Base-by-base conservation (phyloP, 306 rosid genomes). In the Sindora glabra region DNA sequence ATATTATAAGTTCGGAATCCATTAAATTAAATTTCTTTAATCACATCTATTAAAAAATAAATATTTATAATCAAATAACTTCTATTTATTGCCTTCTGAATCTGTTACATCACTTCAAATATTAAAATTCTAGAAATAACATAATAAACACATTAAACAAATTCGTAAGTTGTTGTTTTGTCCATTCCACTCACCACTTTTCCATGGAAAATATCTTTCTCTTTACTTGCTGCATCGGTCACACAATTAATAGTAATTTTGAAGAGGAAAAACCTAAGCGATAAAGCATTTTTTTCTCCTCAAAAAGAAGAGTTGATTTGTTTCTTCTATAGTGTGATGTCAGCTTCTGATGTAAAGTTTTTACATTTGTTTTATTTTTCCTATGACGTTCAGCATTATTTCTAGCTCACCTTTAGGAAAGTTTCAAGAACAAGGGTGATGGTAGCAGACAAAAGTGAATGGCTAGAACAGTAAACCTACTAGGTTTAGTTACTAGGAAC, bases 401-500 rank as follows among this genome's bases (percentile, higher is more conserved):
- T 22, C 46, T 22, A 41, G 49, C 41, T 73, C 21, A 36, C 30
- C 32, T 58, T 39, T 14, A 40, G 24, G 56, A 1, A 29, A 58
- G 24, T 30, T 62, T 42, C 45, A 15, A 49, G 26, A n/a, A n/a
- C 10, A 3, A 24, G 13, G 11, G 13, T 42, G 15, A 33, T 22
- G 12, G 57, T 24, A 60, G 8, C 38, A 15, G 66, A 65, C 59
- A 70, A 54, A n/a, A n/a, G n/a, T n/a, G n/a, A n/a, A n/a, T n/a
- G n/a, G n/a, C n/a, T n/a, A n/a, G n/a, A n/a, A n/a, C n/a, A n/a
- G n/a, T n/a, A n/a, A n/a, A n/a, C n/a, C n/a, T n/a, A n/a, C n/a
- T n/a, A n/a, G n/a, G n/a, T n/a, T n/a, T n/a, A n/a, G n/a, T n/a
- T n/a, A n/a, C n/a, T n/a, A n/a, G n/a, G n/a, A n/a, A n/a, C n/a